Evolutionary conservation across 352 stramenopile genomes (phyloP), one percentile per base, ranked within the genome.

Genomic region (Pythium pyrilobum): DNA sequence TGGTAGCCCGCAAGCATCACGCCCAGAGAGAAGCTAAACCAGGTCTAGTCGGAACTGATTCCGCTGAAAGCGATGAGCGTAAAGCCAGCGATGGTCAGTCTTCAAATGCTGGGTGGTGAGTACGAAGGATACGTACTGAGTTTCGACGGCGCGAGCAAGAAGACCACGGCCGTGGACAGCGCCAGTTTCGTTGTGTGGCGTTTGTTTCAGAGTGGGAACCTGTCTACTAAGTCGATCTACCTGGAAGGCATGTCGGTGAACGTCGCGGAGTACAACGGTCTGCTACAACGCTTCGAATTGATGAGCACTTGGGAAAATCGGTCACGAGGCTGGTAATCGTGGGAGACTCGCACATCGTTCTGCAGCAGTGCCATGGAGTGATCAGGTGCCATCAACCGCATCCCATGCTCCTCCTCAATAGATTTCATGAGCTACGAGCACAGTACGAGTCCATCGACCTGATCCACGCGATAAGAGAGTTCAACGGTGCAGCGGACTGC

Each of bases 101-200:
- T 62, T 1, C 45, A 62, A 20, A 60, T 60, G 54, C 37, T 56
- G 8, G 45, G 56, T 27, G 54, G 36, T 2, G 45, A 51, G 46
- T 52, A 56, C 16, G 18, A 21, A 7, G 55, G 55, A 8, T 21
- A 20, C 13, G 46, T 64, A 16, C 12, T 64, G 4, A 65, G 27
- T 39, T 65, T 59, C 18, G 57, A 65, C 29, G 57, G 49, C 10
- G 48, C 57, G 9, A 49, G 49, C 21, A 65, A 65, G 48, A n/a
- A 53, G 5, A 64, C 58, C 33, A 42, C 57, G 1, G 39, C 37
- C 20, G 36, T 21, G 5, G 48, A 49, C 5, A 59, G 49, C 24
- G 57, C 57, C 16, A 34, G 49, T 28, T 59, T 56, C 18, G 44
- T 65, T 0, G 2, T 65, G 15, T 59, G 57, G 49, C 4, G 51